Base-by-base conservation (phyloP, 176 grass and related monocot genomes). In the Aegilops longissima region DNA sequence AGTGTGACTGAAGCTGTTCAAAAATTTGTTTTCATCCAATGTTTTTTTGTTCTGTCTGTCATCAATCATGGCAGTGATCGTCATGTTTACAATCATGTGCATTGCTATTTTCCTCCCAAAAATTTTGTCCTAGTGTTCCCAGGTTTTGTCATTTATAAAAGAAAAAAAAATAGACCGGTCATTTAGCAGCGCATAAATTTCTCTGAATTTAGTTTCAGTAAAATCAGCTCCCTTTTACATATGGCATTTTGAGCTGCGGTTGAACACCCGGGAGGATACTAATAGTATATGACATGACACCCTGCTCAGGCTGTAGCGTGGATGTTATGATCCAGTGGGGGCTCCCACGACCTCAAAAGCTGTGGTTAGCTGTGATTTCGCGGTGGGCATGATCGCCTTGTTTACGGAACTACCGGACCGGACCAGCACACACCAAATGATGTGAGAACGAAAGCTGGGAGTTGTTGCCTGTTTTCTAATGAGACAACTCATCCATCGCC, bases 401-500 rank as follows among this genome's bases (percentile, higher is more conserved):
- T 84, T 68, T 20, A 54, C 39, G 49, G 51, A 85, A 77, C 47
- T 56, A 51, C 44, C 44, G 73, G 73, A 31, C 73, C 73, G 73
- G 73, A 52, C 66, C 38, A 76, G 33, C 64, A 58, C 23, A 5
- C 76, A 4, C 6, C 23, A 27, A 44, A 33, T 80, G 51, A 86
- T 69, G 38, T 2, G 4, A 5, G 35, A 59, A 45, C 3, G 62
- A 29, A 85, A 59, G 21, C 35, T 31, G 44, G 9, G 31, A 16
- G 31, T 58, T 40, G 63, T 56, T 40, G 31, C 31, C 2, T 25
- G 38, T 69, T 40, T 14, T 54, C 13, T 73, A 70, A 20, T 12
- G 82, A 8, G 25, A 87, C 80, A 76, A 85, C 20, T 83, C 80
- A 84, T 73, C 13, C 6, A 84, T 74, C 9, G 3, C 47, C 56